These are phyloP conservation scores for Primulina huaijiensis DNA, from an alignment of 257 asterid genomes.

Conservation along the genomic window DNA sequence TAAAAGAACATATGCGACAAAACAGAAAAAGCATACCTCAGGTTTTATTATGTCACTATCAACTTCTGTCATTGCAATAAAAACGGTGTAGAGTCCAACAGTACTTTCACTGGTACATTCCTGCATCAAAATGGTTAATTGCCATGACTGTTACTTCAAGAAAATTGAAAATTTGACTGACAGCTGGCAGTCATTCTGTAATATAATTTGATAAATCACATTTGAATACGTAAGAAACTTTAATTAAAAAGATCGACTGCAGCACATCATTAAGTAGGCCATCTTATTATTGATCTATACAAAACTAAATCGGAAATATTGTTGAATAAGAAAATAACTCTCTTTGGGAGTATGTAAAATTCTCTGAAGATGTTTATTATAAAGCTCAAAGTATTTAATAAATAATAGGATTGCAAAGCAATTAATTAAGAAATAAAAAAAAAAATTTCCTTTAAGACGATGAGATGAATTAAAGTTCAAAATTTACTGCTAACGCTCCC, in stretches of 20 bases:
- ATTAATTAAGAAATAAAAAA: not conserved
- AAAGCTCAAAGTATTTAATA: not conserved
- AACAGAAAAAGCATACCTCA: conserved; percentile 34
- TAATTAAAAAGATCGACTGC: conserved; percentile 10
- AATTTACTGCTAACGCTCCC: conserved; percentile 9
- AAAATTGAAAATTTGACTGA: conserved; percentile 7
- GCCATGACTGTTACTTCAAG: conserved; percentile 19
- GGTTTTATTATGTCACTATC: conserved; percentile 57
- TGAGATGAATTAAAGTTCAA: conserved; percentile 5
- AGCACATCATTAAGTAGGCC: conserved; percentile 10
- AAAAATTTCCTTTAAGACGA: conserved; percentile 4
- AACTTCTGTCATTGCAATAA: conserved; percentile 45
- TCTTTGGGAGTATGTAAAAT: not conserved
- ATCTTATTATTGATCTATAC: not conserved
- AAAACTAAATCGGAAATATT: too few species aligned
- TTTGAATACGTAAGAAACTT: conserved; percentile 2
- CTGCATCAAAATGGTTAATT: conserved; percentile 29
- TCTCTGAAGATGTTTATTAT: not conserved
- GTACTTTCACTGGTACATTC: conserved; percentile 23
- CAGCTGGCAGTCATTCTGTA: conserved; percentile 18
- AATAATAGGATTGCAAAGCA: not conserved
- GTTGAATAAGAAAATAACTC: not conserved
- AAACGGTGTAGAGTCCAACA: conserved; percentile 22
- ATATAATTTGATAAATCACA: not conserved
- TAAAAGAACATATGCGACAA: conserved; percentile 14